phyloP scores from a whole-genome alignment of 2,329 filamentous ascomycete species.

The Penicillium palitans region DNA sequence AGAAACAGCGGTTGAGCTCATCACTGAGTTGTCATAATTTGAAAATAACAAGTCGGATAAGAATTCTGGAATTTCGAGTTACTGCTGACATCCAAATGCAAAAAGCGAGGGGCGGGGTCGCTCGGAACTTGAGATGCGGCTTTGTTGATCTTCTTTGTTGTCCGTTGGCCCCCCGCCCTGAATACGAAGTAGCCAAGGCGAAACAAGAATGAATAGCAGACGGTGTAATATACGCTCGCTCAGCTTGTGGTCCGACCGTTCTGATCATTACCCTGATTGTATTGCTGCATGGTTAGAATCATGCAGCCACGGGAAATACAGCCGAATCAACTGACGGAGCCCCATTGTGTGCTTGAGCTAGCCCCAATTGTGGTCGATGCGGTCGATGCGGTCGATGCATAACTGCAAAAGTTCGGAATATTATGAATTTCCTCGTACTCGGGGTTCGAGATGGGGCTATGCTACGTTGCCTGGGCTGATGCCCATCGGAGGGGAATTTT shows the following conservation, averaged over 20 bases:
- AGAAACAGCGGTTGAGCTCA: neutral
- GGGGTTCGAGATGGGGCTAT: neutral
- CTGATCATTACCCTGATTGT: neutral
- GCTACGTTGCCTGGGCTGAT: neutral
- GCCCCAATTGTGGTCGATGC: neutral
- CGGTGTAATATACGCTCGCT: no score
- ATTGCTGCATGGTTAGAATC: neutral
- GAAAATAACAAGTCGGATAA: neutral
- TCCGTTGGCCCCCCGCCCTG: neutral
- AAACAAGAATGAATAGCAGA: neutral
- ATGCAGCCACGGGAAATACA: neutral
- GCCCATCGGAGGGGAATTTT: neutral
- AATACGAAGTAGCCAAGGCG: neutral
- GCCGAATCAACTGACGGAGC: slow-evolving; percentile 7
- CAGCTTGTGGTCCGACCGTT: neutral
- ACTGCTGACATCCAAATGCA: neutral
- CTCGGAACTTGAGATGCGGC: neutral
- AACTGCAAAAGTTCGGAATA: fast-evolving
- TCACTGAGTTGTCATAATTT: neutral
- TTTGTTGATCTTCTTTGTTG: slow-evolving; percentile 16
- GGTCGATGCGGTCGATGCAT: neutral
- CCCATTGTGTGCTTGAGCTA: slow-evolving; percentile 9
- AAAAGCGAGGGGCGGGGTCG: neutral
- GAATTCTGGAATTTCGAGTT: neutral
- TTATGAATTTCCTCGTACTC: neutral